Conservation (phyloP, 2,329 filamentous ascomycete genomes). For the Hymenoscyphus linearis region DNA sequence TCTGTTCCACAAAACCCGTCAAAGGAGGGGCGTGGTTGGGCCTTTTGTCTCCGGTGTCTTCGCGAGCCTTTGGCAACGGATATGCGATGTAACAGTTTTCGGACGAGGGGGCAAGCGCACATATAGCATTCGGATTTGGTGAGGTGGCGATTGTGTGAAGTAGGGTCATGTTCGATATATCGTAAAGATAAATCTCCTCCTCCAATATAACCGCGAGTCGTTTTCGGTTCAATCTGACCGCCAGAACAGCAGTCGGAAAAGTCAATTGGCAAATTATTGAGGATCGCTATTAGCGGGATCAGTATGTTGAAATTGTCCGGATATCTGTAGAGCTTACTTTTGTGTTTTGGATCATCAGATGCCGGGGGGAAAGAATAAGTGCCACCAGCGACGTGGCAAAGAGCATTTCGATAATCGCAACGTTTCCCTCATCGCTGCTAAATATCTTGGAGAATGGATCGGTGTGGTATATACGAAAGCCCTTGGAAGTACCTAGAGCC, state of each 20-base stretch:
- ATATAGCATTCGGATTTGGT: conserved; percentile 86
- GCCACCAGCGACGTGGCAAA: conserved; percentile 97
- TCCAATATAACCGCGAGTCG: conserved; percentile 89
- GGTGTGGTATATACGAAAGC: conserved; percentile 94
- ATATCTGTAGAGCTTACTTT: conserved; percentile 55
- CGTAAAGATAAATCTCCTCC: conserved; percentile 95
- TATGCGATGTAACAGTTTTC: conserved; percentile 96
- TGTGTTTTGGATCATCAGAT: conserved; percentile 94
- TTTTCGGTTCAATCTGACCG: conserved; percentile 90
- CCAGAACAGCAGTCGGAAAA: conserved; percentile 92
- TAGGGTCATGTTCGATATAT: conserved; percentile 97
- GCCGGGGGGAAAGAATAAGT: conserved; percentile 82
- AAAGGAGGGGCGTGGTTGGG: conserved; percentile 82
- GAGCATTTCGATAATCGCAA: conserved; percentile 95
- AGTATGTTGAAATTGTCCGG: conserved; percentile 3
- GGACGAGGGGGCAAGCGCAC: conserved; percentile 86
- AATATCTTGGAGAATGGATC: conserved; percentile 95
- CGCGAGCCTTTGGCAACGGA: conserved; percentile 71
- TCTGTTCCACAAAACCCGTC: conserved; percentile 73
- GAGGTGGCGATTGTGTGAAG: conserved; percentile 90
- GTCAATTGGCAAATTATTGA: conserved; percentile 97
- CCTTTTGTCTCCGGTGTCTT: conserved; percentile 49
- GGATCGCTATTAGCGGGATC: conserved; percentile 43
- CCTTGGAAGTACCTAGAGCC: conserved; percentile 73
- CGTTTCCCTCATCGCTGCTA: conserved; percentile 90